phyloP scores from a whole-genome alignment of 2,329 filamentous ascomycete genomes.

The Tolypocladium guangdongense region DNA sequence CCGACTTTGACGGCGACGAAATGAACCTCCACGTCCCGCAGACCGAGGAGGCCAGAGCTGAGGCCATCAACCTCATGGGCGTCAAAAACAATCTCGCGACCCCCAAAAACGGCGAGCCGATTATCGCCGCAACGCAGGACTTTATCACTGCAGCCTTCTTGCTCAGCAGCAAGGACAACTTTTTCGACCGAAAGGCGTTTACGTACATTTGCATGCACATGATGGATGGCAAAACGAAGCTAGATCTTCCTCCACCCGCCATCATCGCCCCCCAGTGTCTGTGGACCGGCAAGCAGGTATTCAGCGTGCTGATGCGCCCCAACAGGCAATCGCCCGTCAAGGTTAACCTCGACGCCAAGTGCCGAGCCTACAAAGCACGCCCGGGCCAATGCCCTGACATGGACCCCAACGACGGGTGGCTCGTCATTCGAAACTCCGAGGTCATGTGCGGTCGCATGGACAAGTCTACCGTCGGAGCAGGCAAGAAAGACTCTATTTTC shows the following conservation, averaged over 20 bases:
- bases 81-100: constrained; percentile 94
- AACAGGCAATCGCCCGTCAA: constrained; percentile 73
- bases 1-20: constrained; percentile 97
- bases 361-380: constrained; percentile 64
- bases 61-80: constrained; percentile 94
- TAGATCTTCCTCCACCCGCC: constrained; percentile 80
- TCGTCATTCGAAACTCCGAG: constrained; percentile 91
- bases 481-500: constrained; percentile 96
- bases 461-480: constrained; percentile 91
- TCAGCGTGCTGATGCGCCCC: constrained; percentile 82
- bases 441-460: constrained; percentile 98
- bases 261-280: constrained; percentile 75
- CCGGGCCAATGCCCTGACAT: constrained; percentile 53
- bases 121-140: constrained; percentile 98
- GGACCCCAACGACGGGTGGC: constrained; percentile 78
- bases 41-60: constrained; percentile 89
- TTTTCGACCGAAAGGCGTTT: constrained; percentile 83
- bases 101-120: constrained; percentile 94
- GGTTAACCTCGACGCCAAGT: constrained; percentile 89
- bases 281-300: constrained; percentile 97
- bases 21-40: constrained; percentile 99
- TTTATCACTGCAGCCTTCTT: constrained; percentile 95
- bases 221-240: constrained; percentile 66
- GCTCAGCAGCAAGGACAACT: constrained; percentile 83
- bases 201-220: constrained; percentile 88